These are phyloP conservation scores for Wickerhamiella siamensis DNA, from an alignment of 805 yeast genomes.

Conservation along the genomic window DNA sequence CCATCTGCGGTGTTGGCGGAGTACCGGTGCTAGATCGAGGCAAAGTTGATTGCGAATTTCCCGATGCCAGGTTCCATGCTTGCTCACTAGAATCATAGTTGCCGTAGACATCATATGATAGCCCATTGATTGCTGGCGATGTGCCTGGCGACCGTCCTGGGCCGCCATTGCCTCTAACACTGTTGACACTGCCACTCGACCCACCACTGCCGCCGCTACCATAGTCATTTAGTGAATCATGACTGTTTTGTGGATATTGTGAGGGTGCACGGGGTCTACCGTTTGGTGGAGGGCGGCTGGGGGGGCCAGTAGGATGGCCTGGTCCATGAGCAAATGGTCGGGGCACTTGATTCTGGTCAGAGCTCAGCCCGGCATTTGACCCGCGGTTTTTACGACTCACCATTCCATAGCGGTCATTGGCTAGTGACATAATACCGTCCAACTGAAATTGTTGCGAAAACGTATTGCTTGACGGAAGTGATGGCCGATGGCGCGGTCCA, in stretches of 20 bases:
- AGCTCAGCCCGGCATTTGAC: neutral
- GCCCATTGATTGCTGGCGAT: neutral
- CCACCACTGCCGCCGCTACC: neutral
- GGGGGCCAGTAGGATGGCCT: no score
- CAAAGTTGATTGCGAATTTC: slow-evolving; percentile 9
- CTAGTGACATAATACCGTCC: slow-evolving; percentile 18
- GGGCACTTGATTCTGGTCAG: slow-evolving; percentile 4
- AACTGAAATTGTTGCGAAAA: slow-evolving; percentile 24
- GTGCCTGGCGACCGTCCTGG: neutral
- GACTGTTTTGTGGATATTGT: neutral
- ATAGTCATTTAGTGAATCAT: neutral
- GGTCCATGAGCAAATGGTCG: slow-evolving; percentile 9
- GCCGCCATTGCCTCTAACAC: no score
- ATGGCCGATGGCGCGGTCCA: neutral
- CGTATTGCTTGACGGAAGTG: slow-evolving; percentile 4
- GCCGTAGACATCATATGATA: neutral
- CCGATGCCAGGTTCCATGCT: slow-evolving; percentile 5
- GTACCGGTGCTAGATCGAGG: slow-evolving; percentile 10
- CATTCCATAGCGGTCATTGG: slow-evolving; percentile 21
- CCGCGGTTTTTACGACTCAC: slow-evolving; percentile 11
- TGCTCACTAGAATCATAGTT: neutral
- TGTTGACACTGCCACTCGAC: neutral
- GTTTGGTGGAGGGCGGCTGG: no score
- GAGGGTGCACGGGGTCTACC: no score
- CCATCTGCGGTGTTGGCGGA: slow-evolving; percentile 9